Evolutionary conservation across 108 stramenopile genomes (phyloP).

Genomic region (Fistulifera pelliculosa): DNA sequence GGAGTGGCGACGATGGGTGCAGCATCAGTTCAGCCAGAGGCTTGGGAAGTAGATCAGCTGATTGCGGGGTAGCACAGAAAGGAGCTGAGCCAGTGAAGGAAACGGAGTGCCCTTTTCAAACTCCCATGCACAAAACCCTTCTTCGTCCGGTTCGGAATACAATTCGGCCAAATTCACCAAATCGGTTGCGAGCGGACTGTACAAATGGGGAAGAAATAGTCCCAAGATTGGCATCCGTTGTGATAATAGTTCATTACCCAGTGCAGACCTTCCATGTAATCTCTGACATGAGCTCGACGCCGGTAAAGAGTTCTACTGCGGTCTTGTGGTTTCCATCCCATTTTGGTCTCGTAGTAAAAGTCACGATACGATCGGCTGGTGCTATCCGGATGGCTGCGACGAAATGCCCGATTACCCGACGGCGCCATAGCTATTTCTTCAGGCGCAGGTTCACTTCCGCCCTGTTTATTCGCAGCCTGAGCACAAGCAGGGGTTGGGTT

Average conservation of each 20-base stretch:
- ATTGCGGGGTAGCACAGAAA: slow-evolving; percentile 95
- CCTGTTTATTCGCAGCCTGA: slow-evolving; percentile 48
- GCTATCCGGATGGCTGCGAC: slow-evolving; percentile 52
- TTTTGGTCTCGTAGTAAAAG: slow-evolving; percentile 89
- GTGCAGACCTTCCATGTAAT: slow-evolving; percentile 89
- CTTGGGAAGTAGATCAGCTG: slow-evolving; percentile 77
- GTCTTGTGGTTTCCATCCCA: slow-evolving; percentile 67
- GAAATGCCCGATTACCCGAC: slow-evolving; percentile 36
- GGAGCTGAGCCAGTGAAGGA: slow-evolving; percentile 88
- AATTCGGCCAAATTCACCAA: slow-evolving; percentile 81
- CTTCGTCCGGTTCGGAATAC: slow-evolving; percentile 48
- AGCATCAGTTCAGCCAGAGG: slow-evolving; percentile 88
- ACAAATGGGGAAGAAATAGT: slow-evolving; percentile 97
- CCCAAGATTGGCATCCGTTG: slow-evolving; percentile 91
- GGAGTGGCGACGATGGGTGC: slow-evolving; percentile 76
- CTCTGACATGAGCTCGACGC: slow-evolving; percentile 67
- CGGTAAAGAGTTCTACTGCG: slow-evolving; percentile 44
- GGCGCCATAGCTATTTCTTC: slow-evolving; percentile 10
- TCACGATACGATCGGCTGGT: slow-evolving; percentile 81
- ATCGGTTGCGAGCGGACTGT: slow-evolving; percentile 91
- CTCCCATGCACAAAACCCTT: slow-evolving; percentile 54
- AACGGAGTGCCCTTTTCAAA: slow-evolving; percentile 79
- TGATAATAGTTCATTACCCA: slow-evolving; percentile 97
- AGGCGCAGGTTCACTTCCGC: slow-evolving; percentile 13
- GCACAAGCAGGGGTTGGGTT: slow-evolving; percentile 56